A percentile compares a stretch with the other conserved stretches of the same genome.
Evolutionary conservation across 257 asterid species (phyloP).

Genomic region (Paulownia fortunei): DNA sequence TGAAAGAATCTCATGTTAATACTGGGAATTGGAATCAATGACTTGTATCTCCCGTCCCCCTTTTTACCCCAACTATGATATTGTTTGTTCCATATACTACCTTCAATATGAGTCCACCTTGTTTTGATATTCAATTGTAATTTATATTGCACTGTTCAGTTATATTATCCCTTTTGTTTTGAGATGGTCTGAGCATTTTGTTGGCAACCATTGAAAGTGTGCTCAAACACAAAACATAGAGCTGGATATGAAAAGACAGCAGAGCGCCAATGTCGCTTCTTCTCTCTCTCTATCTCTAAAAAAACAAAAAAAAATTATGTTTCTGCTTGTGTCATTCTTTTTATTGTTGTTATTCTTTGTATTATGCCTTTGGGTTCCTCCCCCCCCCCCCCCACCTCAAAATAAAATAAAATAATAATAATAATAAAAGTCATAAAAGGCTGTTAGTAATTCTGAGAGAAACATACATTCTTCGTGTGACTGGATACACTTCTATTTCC

Average conservation of each 20-base stretch:
- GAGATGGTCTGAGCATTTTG: neutral
- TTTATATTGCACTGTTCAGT: neutral
- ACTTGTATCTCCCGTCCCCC: neutral
- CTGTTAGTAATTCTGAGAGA: too few relatives aligned
- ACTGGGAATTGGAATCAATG: neutral
- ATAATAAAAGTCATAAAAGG: too few relatives aligned
- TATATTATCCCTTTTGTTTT: neutral
- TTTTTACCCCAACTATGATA: neutral
- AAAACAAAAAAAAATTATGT: too few relatives aligned
- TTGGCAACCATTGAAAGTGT: neutral
- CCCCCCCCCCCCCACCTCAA: too few relatives aligned
- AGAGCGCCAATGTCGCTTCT: too few relatives aligned
- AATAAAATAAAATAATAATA: too few relatives aligned
- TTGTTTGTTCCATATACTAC: neutral
- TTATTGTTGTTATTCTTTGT: too few relatives aligned
- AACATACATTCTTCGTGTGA: too few relatives aligned
- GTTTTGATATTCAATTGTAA: neutral
- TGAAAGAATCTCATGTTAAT: neutral
- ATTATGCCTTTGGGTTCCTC: too few relatives aligned
- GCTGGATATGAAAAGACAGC: neutral
- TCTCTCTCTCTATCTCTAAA: too few relatives aligned
- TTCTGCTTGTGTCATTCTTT: neutral
- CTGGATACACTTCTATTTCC: too few relatives aligned
- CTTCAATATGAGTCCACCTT: neutral
- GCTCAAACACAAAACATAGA: neutral